A percentile compares a stretch with the other conserved stretches of the same genome.
These are phyloP conservation scores for Lachancea mirantina DNA, from an alignment of 805 yeast genomes.

Conservation along the genomic window DNA sequence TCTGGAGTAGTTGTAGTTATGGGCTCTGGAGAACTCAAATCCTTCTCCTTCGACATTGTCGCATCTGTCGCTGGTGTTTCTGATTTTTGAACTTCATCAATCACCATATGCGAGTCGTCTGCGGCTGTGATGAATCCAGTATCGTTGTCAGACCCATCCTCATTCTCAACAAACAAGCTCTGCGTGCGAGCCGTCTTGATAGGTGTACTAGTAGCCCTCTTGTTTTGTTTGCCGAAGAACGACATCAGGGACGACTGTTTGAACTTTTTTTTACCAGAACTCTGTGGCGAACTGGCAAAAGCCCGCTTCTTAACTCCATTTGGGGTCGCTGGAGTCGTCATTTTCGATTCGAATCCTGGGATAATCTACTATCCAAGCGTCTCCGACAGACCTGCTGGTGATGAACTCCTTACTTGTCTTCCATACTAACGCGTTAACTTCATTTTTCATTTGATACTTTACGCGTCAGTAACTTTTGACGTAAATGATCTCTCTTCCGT, in stretches of 20 bases:
- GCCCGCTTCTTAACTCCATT: slow-evolving; percentile 11
- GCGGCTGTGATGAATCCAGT: slow-evolving; percentile 14
- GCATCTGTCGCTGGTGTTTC: slow-evolving; percentile 34
- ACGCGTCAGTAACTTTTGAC: too few species aligned
- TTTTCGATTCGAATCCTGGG: slow-evolving; percentile 1
- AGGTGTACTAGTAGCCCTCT: slow-evolving; percentile 9
- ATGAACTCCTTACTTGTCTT: too few species aligned
- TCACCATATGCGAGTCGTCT: slow-evolving; percentile 7
- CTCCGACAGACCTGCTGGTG: too few species aligned
- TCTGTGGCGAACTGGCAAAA: slow-evolving; percentile 9
- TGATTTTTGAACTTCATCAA: slow-evolving; percentile 1
- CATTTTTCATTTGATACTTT: too few species aligned
- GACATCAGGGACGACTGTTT: slow-evolving; percentile 33
- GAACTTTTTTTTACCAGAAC: slow-evolving; percentile 29
- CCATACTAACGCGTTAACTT: too few species aligned
- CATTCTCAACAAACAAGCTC: slow-evolving; percentile 16
- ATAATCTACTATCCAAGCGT: too few species aligned
- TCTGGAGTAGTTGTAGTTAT: slow-evolving; percentile 11
- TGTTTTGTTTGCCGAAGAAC: slow-evolving; percentile 27
- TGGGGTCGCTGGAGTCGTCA: slow-evolving; percentile 24
- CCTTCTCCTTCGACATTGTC: slow-evolving; percentile 30
- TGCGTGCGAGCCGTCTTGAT: slow-evolving; percentile 3
- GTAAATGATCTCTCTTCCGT: too few species aligned
- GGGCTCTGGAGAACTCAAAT: slow-evolving; percentile 7
- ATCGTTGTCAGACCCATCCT: slow-evolving; percentile 16